phyloP scores from a whole-genome alignment of 805 yeast genomes.

The Cyberlindnera bimundalis region DNA sequence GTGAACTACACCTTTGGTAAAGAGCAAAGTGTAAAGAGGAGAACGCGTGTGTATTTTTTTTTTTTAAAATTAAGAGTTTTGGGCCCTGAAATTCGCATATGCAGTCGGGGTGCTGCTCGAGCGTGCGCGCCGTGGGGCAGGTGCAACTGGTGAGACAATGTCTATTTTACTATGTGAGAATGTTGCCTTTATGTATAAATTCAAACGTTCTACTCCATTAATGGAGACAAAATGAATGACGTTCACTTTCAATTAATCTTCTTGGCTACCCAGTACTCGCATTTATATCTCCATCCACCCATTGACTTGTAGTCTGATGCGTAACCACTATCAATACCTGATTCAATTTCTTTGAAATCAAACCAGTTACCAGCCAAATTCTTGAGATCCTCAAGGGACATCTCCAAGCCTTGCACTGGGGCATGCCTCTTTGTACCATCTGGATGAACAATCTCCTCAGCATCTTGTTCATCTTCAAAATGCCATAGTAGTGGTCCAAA shows the following conservation, averaged over 20 bases:
- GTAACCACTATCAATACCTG: slow-evolving; percentile 47
- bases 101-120: background rate
- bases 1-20: too few relatives aligned
- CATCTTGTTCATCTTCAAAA: slow-evolving; percentile 48
- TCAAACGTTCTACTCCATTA: too few relatives aligned
- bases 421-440: slow-evolving; percentile 25
- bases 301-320: slow-evolving; percentile 47
- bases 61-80: too few relatives aligned
- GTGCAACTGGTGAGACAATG: too few relatives aligned
- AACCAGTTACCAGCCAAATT: slow-evolving; percentile 50
- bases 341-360: slow-evolving; percentile 40
- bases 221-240: too few relatives aligned
- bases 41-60: background rate
- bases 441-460: slow-evolving; percentile 21
- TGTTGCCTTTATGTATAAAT: too few relatives aligned
- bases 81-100: slow-evolving; percentile 6
- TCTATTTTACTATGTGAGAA: too few relatives aligned
- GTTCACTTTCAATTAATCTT: background rate
- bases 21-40: background rate
- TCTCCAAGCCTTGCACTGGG: slow-evolving; percentile 54
- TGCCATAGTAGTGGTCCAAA: slow-evolving; percentile 75
- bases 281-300: slow-evolving; percentile 54
- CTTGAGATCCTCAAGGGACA: slow-evolving; percentile 52
- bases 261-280: slow-evolving; percentile 68
- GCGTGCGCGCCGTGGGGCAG: too few relatives aligned